phyloP scores from a whole-genome alignment of 139 green algal genomes.

The Astrephomene gubernaculifera region DNA sequence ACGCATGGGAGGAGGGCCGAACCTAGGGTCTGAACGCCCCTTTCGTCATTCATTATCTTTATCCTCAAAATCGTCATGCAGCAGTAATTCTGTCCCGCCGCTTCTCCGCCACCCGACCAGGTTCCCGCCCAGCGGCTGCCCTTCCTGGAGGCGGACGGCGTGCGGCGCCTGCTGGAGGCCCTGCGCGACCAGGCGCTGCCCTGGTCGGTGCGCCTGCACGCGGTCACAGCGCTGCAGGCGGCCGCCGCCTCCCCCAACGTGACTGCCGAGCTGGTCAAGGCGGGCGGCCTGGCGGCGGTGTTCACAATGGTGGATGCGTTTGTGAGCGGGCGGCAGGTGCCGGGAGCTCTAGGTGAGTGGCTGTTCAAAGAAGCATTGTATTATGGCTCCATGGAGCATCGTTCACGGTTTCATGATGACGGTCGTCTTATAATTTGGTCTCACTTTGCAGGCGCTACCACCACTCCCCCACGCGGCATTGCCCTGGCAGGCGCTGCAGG shows the following conservation, averaged over 20 bases:
- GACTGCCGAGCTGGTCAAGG: background rate
- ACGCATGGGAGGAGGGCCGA: too few species aligned
- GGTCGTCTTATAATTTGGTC: too few species aligned
- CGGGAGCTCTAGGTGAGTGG: background rate
- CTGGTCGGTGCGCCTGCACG: conserved; percentile 6
- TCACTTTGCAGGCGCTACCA: too few species aligned
- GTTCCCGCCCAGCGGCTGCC: background rate
- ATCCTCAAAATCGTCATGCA: too few species aligned
- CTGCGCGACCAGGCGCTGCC: conserved; percentile 5
- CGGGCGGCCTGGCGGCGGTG: background rate
- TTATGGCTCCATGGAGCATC: too few species aligned
- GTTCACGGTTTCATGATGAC: too few species aligned
- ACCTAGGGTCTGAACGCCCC: too few species aligned
- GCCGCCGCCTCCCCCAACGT: background rate
- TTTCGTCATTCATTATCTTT: too few species aligned
- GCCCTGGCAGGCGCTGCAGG: too few species aligned
- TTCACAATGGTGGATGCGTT: background rate
- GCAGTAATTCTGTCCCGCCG: background rate
- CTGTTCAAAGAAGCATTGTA: too few species aligned
- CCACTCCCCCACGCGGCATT: too few species aligned
- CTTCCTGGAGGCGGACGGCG: conserved; percentile 20
- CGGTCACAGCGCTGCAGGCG: background rate
- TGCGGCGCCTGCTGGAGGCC: background rate
- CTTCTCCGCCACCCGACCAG: background rate
- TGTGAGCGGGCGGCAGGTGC: background rate